These are phyloP conservation scores for Phytophthora agathidicida DNA, from an alignment of 352 stramenopile genomes.

Conservation along the genomic window DNA sequence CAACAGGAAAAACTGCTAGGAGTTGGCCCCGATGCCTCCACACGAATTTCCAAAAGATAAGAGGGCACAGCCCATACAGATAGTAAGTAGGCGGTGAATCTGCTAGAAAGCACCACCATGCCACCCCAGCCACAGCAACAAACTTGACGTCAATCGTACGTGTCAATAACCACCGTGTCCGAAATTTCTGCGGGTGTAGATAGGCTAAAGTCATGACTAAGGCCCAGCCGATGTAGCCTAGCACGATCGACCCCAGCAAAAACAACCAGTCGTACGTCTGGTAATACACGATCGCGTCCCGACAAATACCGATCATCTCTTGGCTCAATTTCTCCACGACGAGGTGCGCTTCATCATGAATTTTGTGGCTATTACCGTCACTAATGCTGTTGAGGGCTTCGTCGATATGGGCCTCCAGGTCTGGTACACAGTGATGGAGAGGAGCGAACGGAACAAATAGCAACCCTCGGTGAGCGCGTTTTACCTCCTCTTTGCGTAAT, in stretches of 20 bases:
- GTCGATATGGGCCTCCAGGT: slow-evolving; percentile 33
- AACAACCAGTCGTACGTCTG: slow-evolving; percentile 86
- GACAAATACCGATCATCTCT: slow-evolving; percentile 66
- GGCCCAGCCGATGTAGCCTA: slow-evolving; percentile 77
- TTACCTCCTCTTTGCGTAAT: slow-evolving; percentile 61
- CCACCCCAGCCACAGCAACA: slow-evolving; percentile 18
- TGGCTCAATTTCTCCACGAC: slow-evolving; percentile 58
- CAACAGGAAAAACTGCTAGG: not conserved
- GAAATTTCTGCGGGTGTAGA: slow-evolving; percentile 38
- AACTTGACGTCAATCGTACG: slow-evolving; percentile 21
- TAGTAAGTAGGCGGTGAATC: slow-evolving; percentile 74
- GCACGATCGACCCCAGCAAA: slow-evolving; percentile 64
- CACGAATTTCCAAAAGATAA: slow-evolving; percentile 76
- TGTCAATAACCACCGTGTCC: slow-evolving; percentile 22
- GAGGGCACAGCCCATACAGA: slow-evolving; percentile 66
- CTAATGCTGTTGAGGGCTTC: slow-evolving; percentile 21
- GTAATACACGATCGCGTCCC: slow-evolving; percentile 74
- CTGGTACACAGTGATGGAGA: slow-evolving; percentile 43
- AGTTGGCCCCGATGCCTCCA: slow-evolving; percentile 44
- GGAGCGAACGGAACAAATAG: slow-evolving; percentile 55
- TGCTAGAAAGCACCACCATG: slow-evolving; percentile 58
- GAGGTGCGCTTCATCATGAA: slow-evolving; percentile 26
- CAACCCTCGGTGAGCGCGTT: slow-evolving; percentile 57
- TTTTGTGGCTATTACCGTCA: slow-evolving; percentile 24
- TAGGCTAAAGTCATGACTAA: slow-evolving; percentile 59